Conservation (phyloP, 108 stramenopile genomes). For the Pseudonitzschia delicatissima region DNA sequence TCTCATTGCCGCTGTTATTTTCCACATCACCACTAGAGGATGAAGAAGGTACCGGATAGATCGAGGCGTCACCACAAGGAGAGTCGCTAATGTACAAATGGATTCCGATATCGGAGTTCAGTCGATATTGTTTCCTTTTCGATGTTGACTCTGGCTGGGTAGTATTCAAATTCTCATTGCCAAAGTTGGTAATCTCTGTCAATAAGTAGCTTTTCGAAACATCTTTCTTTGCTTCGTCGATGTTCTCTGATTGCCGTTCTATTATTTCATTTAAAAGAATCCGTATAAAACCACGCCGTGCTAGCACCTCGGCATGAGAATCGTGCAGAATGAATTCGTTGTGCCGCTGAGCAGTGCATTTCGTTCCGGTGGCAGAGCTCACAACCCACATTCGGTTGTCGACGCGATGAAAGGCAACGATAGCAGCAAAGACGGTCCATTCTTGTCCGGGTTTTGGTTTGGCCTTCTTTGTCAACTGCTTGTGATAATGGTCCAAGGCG, state of each 20-base stretch:
- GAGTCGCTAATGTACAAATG: conserved; percentile 92
- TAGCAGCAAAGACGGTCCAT: conserved; percentile 86
- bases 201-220: background rate
- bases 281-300: conserved; percentile 74
- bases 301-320: conserved; percentile 90
- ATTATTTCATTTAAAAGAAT: conserved; percentile 72
- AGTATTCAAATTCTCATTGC: background rate
- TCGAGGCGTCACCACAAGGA: conserved; percentile 92
- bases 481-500: conserved; percentile 61
- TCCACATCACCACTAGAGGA: no score
- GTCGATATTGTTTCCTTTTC: conserved; percentile 22
- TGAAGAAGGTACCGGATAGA: conserved; percentile 61
- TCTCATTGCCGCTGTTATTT: conserved; percentile 2
- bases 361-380: conserved; percentile 81
- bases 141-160: background rate
- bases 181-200: background rate
- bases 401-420: conserved; percentile 53
- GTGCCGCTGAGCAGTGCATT: conserved; percentile 61
- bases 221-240: background rate
- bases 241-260: background rate
- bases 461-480: conserved; percentile 49
- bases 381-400: conserved; percentile 37
- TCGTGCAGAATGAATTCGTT: conserved; percentile 79
- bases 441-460: conserved; percentile 68
- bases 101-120: conserved; percentile 51